A percentile compares a stretch with the other conserved stretches of the same genome.
Evolutionary conservation across 768 basidiomycete genomes (phyloP).

Genomic region (Lactarius hengduanensis): DNA sequence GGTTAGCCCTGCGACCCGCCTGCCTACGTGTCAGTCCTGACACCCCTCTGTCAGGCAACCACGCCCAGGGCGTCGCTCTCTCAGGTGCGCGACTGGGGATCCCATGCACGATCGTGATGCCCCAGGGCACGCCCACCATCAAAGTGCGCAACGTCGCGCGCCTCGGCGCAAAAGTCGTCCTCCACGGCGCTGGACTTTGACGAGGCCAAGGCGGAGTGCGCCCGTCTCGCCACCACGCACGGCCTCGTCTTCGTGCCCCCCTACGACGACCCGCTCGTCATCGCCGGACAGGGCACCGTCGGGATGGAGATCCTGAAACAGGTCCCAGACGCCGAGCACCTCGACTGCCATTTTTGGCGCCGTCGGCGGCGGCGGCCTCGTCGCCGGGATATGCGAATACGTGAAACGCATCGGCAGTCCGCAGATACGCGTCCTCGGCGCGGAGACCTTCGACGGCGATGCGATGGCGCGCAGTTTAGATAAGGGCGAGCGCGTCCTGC

Average conservation of each 20-base stretch:
- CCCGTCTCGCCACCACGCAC: slow-evolving; percentile 71
- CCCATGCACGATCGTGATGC: slow-evolving; percentile 99
- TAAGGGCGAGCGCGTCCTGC: slow-evolving; percentile 76
- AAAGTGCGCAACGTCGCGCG: slow-evolving; percentile 96
- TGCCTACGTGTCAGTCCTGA: slow-evolving; percentile 18
- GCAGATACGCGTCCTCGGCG: slow-evolving; percentile 76
- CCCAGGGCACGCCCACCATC: slow-evolving; percentile 89
- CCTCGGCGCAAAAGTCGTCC: slow-evolving; percentile 90
- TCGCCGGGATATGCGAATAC: slow-evolving; percentile 89
- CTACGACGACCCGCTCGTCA: slow-evolving; percentile 95
- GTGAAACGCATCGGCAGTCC: slow-evolving; percentile 91
- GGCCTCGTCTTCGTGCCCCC: slow-evolving; percentile 92
- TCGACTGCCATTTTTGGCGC: slow-evolving; percentile 87
- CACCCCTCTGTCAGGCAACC: slow-evolving; percentile 67
- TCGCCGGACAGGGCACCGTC: slow-evolving; percentile 95
- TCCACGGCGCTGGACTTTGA: slow-evolving; percentile 93
- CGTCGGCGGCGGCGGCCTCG: slow-evolving; percentile 93
- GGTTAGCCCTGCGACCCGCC: slow-evolving; percentile 54
- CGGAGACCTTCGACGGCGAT: slow-evolving; percentile 94
- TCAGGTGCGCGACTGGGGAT: slow-evolving; percentile 86
- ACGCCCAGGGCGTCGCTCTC: slow-evolving; percentile 97
- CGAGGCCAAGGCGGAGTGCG: slow-evolving; percentile 93
- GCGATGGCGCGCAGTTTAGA: slow-evolving; percentile 85
- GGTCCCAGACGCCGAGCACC: slow-evolving; percentile 62
- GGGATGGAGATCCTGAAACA: slow-evolving; percentile 96